Conservation (phyloP, 108 stramenopile species). For the Cyclotella cryptica region DNA sequence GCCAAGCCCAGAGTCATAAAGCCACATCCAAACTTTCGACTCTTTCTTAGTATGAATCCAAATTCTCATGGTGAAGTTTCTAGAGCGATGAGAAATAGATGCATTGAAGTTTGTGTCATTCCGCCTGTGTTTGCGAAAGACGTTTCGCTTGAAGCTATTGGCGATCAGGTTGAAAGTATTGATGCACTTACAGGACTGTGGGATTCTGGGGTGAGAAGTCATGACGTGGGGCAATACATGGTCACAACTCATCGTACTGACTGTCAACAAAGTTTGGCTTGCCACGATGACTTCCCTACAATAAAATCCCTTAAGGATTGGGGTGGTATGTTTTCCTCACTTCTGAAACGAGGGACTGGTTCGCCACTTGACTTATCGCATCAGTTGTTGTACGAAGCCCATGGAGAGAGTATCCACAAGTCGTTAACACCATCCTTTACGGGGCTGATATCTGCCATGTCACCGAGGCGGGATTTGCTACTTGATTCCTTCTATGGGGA, state of each 20-base stretch:
- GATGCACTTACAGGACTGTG: slow-evolving; percentile 48
- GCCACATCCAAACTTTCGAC: slow-evolving; percentile 94
- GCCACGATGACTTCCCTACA: slow-evolving; percentile 44
- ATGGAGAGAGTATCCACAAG: slow-evolving; percentile 10
- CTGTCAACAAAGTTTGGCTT: slow-evolving; percentile 32
- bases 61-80: slow-evolving; percentile 91
- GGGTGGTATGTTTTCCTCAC: slow-evolving; percentile 41
- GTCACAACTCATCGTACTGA: slow-evolving; percentile 32
- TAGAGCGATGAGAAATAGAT: slow-evolving; percentile 99
- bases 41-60: slow-evolving; percentile 95
- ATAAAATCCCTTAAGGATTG: slow-evolving; percentile 52
- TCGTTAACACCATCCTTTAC: slow-evolving; percentile 9
- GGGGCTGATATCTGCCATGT: slow-evolving; percentile 35
- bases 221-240: slow-evolving; percentile 36
- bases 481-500: slow-evolving; percentile 26
- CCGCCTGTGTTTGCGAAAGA: slow-evolving; percentile 26
- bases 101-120: slow-evolving; percentile 89
- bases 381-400: slow-evolving; percentile 44
- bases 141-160: slow-evolving; percentile 4
- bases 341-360: slow-evolving; percentile 51
- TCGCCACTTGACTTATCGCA: slow-evolving; percentile 35
- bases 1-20: slow-evolving; percentile 72
- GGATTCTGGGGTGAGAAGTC: slow-evolving; percentile 40
- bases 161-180: slow-evolving; percentile 27
- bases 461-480: slow-evolving; percentile 37